Base-by-base conservation (phyloP, 495 filamentous ascomycete genomes). In the Lichenothelia convexa region DNA sequence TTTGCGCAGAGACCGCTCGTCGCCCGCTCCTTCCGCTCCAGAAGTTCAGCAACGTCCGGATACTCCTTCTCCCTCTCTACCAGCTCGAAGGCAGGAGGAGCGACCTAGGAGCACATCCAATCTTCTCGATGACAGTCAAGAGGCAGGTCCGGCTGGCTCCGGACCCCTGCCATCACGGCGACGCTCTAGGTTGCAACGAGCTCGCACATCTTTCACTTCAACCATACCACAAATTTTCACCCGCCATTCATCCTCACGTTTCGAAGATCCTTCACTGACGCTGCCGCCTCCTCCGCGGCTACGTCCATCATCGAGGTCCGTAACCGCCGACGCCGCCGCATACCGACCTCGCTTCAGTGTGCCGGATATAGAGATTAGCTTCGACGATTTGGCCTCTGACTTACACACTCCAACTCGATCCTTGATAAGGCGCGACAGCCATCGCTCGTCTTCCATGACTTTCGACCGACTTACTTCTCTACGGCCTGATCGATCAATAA, bases 401-500 rank as follows among this genome's bases (percentile, higher is more conserved):
- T 13, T 27, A 29, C 16, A 38, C 3, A 24, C 16, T 33, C n/a
- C 44, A 4, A 33, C 23, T 20, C 13, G 21, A n/a, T 42, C 36
- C 3, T 41, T 37, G 0, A 12, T 32, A 18, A 31, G 47, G 32
- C 38, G 45, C 34, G 43, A 45, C 21, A 41, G 37, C 17, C 32
- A 27, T 4, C 36, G 46, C 15, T 18, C 40, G 0, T 23, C 46
- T 1, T 48, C 49, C 18, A 42, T 46, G 23, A 40, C 33, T n/a
- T 33, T 34, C 7, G 38, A 41, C 34, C 18, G 38, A 12, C 40
- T 49, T 18, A 40, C 46, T 5, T 41, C 55, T 15, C 39, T 56
- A 11, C 34, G 53, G 29, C 46, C 54, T 6, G 49, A 54, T 20
- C 36, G 52, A 37, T 48, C 50, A 0, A 39, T 58, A 18, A 44